These are phyloP conservation scores for Globisporangium abappressorium DNA, from an alignment of 352 stramenopile genomes.

Conservation along the genomic window DNA sequence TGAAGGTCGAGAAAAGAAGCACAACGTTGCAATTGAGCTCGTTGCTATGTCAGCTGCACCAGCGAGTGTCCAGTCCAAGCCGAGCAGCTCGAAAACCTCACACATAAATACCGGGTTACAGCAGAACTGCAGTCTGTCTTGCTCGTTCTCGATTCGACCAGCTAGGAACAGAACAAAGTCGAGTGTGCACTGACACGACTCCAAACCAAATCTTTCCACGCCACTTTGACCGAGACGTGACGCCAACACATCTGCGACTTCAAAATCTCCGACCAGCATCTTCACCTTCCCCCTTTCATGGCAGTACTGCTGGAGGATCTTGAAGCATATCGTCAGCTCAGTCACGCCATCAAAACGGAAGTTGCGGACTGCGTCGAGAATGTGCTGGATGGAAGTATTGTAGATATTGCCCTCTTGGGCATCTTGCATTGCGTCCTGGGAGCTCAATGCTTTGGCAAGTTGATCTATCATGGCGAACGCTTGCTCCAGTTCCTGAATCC, in stretches of 20 bases:
- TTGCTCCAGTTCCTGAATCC: background rate
- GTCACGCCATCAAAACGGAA: background rate
- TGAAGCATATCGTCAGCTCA: slow-evolving; percentile 5
- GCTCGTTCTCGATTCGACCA: background rate
- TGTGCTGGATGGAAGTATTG: background rate
- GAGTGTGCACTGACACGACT: background rate
- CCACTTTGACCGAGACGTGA: background rate
- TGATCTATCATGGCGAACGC: background rate
- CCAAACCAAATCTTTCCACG: background rate
- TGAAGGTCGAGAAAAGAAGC: background rate
- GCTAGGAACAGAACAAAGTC: slow-evolving; percentile 3
- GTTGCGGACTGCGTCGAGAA: background rate
- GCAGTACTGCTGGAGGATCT: slow-evolving; percentile 2
- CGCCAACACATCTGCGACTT: background rate
- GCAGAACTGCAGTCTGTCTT: background rate
- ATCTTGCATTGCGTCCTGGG: background rate
- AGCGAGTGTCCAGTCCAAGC: background rate
- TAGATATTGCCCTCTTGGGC: background rate
- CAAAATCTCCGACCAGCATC: background rate
- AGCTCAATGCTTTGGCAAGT: background rate
- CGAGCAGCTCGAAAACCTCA: background rate
- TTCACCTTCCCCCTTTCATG: background rate
- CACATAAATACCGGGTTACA: background rate
- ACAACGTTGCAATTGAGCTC: background rate
- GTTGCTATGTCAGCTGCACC: background rate